Base-by-base conservation (phyloP, 768 basidiomycete species). In the Pholiota conissans region DNA sequence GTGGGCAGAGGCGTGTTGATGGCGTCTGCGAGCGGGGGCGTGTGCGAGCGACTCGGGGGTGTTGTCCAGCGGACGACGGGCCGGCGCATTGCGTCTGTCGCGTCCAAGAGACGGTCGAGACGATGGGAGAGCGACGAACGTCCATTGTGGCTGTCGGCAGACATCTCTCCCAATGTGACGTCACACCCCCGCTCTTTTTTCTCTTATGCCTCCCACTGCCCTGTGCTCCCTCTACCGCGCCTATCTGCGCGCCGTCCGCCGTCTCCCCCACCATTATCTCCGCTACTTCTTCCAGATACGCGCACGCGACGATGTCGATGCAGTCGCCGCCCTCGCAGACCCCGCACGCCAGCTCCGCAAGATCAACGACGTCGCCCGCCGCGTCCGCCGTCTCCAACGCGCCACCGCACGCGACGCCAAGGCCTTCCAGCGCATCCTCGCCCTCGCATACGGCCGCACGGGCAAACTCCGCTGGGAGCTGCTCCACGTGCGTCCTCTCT, bases 401-500 rank as follows among this genome's bases (percentile, higher is more conserved):
- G 55, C 55, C 26, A 42, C 34, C 34, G 8, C 10, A 8, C 37
- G 47, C 27, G 46, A 53, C 39, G 11, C 30, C 20, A 49, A 49
- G 40, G 47, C 30, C 87, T 89, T 1, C 71, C 83, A 8, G 70
- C 81, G 18, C 74, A 88, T 55, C 75, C 80, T 49, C 86, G 85
- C 55, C 83, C 85, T 16, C 85, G 82, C 46, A 73, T 82, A 52
- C 76, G 75, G 1, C 79, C 83, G 18, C 35, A 29, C 47, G 3
- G 55, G 55, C 22, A 56, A 40, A 45, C 55, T 56, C 5, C 46
- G 55, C 34, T 56, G 55, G 55, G 55, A 56, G 32, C 55, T 56
- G 13, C 79, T 87, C 13, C 80, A 80, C 0, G 74, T 82, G 1
- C 84, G 86, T 3, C 91, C 91, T 2, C 87, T 90, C 0, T 85